phyloP scores from a whole-genome alignment of 2,329 filamentous ascomycete genomes.

The Laburnicola sp. region DNA sequence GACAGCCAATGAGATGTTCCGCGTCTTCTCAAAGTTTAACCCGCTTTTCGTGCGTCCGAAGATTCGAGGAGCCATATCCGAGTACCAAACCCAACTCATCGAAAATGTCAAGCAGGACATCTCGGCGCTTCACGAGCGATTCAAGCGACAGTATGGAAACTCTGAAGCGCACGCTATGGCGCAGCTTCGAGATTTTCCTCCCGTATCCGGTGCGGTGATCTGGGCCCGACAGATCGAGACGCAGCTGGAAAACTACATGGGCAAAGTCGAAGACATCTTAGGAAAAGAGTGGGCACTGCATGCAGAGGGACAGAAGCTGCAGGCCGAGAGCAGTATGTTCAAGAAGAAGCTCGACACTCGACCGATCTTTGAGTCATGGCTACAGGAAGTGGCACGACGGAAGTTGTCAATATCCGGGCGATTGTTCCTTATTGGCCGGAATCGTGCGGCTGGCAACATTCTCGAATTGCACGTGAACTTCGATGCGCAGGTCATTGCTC shows the following conservation, averaged over 20 bases:
- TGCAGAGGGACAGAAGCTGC: conserved; percentile 90
- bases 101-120: conserved; percentile 98
- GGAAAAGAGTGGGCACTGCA: conserved; percentile 94
- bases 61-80: conserved; percentile 94
- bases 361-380: conserved; percentile 94
- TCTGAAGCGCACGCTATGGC: conserved; percentile 99
- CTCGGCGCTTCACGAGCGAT: conserved; percentile 87
- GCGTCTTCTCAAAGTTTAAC: conserved; percentile 99
- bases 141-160: conserved; percentile 98
- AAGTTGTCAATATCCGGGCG: conserved; percentile 91
- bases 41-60: conserved; percentile 98
- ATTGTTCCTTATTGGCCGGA: conserved; percentile 85
- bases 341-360: conserved; percentile 93
- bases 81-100: conserved; percentile 97
- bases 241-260: conserved; percentile 95
- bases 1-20: conserved; percentile 99
- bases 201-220: conserved; percentile 94
- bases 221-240: conserved; percentile 97
- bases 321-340: conserved; percentile 89
- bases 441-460: conserved; percentile 85
- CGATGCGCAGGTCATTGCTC: conserved; percentile 90
- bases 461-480: conserved; percentile 94
- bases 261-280: conserved; percentile 97
- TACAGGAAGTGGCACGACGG: conserved; percentile 83
- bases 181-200: conserved; percentile 90